Conservation (phyloP, 306 rosid species). For the Luffa aegyptiaca region DNA sequence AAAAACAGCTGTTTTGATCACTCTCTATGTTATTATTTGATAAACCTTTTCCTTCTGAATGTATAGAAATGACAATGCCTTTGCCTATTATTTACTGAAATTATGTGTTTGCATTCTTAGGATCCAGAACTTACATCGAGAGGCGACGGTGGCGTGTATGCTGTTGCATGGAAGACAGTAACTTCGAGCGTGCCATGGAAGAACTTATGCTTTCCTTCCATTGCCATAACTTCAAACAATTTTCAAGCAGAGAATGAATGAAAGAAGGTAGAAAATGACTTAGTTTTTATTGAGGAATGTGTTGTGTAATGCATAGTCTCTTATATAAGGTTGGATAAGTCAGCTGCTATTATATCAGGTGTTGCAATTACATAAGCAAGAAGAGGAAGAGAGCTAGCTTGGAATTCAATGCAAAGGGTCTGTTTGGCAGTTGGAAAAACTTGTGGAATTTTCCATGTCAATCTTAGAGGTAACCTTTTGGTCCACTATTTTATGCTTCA, state of each 20-base stretch:
- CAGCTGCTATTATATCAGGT: conserved; percentile 9
- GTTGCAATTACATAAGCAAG: conserved; percentile 1
- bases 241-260: background rate
- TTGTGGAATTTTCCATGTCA: conserved; percentile 39
- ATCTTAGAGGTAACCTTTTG: conserved; percentile 37
- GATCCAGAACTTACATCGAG: conserved; percentile 43
- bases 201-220: conserved; percentile 44
- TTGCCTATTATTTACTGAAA: background rate
- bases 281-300: background rate
- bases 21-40: background rate
- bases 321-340: conserved; percentile 23
- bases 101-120: background rate
- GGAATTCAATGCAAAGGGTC: conserved; percentile 32
- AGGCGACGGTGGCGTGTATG: conserved; percentile 49
- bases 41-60: background rate
- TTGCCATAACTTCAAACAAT: conserved; percentile 15
- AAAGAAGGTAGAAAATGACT: background rate
- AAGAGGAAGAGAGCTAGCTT: conserved; percentile 33
- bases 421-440: conserved; percentile 44
- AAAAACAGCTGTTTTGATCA: background rate
- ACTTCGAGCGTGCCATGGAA: conserved; percentile 93
- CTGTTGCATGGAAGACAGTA: conserved; percentile 79
- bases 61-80: background rate
- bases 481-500: conserved; percentile 48
- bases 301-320: background rate